A percentile compares a stretch with the other conserved stretches of the same genome.
These are phyloP conservation scores for Ophiocordyceps unilateralis DNA, from an alignment of 2,329 filamentous ascomycete genomes.

Conservation along the genomic window DNA sequence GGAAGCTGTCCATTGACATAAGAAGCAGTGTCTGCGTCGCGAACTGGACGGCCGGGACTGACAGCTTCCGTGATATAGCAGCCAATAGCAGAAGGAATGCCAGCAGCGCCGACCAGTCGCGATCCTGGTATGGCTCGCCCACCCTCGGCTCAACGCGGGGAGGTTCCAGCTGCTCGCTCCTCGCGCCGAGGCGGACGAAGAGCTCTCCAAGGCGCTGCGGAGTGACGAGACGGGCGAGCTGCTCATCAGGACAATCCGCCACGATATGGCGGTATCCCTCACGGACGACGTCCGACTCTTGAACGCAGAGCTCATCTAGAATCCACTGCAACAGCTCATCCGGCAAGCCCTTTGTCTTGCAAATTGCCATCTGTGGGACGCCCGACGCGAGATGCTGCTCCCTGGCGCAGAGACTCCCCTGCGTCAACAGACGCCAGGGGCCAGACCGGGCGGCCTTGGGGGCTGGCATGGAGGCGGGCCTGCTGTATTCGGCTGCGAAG, in stretches of 20 bases:
- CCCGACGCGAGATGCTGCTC: constrained; percentile 46
- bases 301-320: constrained; percentile 37
- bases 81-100: constrained; percentile 26
- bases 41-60: constrained; percentile 16
- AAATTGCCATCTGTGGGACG: constrained; percentile 34
- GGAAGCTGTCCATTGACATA: constrained; percentile 34
- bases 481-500: constrained; percentile 21
- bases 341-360: constrained; percentile 25
- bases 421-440: constrained; percentile 29
- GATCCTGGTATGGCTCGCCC: constrained; percentile 15
- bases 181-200: constrained; percentile 41
- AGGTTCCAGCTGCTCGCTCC: constrained; percentile 22
- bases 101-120: constrained; percentile 27
- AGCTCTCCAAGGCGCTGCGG: constrained; percentile 29
- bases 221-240: constrained; percentile 26
- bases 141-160: constrained; percentile 7
- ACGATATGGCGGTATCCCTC: constrained; percentile 43
- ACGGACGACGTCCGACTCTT: constrained; percentile 36
- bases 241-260: constrained; percentile 23
- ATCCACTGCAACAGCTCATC: constrained; percentile 53
- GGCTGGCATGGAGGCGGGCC: constrained; percentile 9
- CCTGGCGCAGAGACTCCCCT: constrained; percentile 25
- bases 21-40: constrained; percentile 31
- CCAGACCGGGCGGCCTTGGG: constrained; percentile 17
- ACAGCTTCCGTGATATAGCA: constrained; percentile 18